phyloP scores from a whole-genome alignment of 805 yeast genomes.

The Yarrowia alimentaria region DNA sequence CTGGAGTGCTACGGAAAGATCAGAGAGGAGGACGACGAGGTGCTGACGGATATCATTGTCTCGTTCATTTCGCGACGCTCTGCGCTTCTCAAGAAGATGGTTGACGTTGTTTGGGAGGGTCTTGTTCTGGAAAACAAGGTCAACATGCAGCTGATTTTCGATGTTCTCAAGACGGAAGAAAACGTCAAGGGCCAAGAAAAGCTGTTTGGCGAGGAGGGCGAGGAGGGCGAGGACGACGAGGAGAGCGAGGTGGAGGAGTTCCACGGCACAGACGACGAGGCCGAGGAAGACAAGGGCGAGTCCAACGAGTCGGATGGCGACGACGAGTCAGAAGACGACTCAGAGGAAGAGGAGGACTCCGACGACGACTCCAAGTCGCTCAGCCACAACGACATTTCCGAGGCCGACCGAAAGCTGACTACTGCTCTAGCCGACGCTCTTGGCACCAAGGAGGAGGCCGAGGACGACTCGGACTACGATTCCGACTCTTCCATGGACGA shows the following conservation, averaged over 20 bases:
- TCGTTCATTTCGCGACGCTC: slow-evolving; percentile 58
- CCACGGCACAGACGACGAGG: slow-evolving; percentile 43
- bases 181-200: slow-evolving; percentile 76
- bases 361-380: slow-evolving; percentile 39
- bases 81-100: slow-evolving; percentile 55
- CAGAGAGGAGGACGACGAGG: slow-evolving; percentile 40
- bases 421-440: slow-evolving; percentile 39
- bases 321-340: slow-evolving; percentile 41
- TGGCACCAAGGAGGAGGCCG: slow-evolving; percentile 31
- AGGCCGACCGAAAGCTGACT: slow-evolving; percentile 42
- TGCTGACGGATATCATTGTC: slow-evolving; percentile 58
- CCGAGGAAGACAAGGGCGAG: slow-evolving; percentile 36
- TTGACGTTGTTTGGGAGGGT: slow-evolving; percentile 57
- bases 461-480: slow-evolving; percentile 37
- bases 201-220: slow-evolving; percentile 66
- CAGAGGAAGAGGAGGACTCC: slow-evolving; percentile 37
- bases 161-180: slow-evolving; percentile 64
- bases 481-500: slow-evolving; percentile 79
- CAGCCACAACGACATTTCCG: slow-evolving; percentile 39
- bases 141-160: slow-evolving; percentile 48
- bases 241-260: slow-evolving; percentile 44
- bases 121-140: slow-evolving; percentile 49
- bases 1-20: slow-evolving; percentile 54
- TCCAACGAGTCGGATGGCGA: slow-evolving; percentile 40
- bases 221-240: slow-evolving; percentile 46